A percentile compares a stretch with the other conserved stretches of the same genome.
Evolutionary conservation across 352 stramenopile species (phyloP).

Genomic region (Phytophthora pinifolia): DNA sequence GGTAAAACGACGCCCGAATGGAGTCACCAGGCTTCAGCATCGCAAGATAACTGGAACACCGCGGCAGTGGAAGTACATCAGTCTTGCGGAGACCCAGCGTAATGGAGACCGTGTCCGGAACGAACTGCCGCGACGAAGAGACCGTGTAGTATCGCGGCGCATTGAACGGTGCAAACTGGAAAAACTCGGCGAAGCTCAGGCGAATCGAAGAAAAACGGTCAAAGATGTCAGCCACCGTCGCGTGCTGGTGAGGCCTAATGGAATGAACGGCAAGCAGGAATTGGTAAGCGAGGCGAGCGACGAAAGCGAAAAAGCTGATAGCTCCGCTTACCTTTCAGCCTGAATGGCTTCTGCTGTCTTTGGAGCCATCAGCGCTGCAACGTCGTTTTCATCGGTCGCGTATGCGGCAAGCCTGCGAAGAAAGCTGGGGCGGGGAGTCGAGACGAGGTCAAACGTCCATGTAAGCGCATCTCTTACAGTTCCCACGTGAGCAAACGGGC

Average conservation of each 20-base stretch:
- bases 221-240: conserved; percentile 65
- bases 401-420: conserved; percentile 62
- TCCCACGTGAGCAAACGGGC: conserved; percentile 58
- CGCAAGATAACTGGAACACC: conserved; percentile 77
- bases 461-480: conserved; percentile 67
- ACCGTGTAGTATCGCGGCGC: conserved; percentile 81
- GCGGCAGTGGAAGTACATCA: conserved; percentile 50
- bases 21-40: conserved; percentile 44
- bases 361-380: conserved; percentile 44
- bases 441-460: conserved; percentile 77
- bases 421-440: conserved; percentile 60
- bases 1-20: conserved; percentile 66
- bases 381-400: conserved; percentile 53
- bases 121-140: conserved; percentile 70
- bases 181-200: conserved; percentile 64
- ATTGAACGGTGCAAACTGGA: conserved; percentile 68
- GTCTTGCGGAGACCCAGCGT: conserved; percentile 68
- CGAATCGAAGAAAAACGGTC: conserved; percentile 66
- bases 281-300: not conserved
- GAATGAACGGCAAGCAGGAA: not conserved
- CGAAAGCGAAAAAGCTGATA: not conserved
- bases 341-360: conserved; percentile 49
- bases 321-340: conserved; percentile 33
- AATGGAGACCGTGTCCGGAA: conserved; percentile 60
- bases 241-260: conserved; percentile 34